These are phyloP conservation scores for Artemisia tridentata DNA, from an alignment of 129 eudicot species.

Conservation along the genomic window DNA sequence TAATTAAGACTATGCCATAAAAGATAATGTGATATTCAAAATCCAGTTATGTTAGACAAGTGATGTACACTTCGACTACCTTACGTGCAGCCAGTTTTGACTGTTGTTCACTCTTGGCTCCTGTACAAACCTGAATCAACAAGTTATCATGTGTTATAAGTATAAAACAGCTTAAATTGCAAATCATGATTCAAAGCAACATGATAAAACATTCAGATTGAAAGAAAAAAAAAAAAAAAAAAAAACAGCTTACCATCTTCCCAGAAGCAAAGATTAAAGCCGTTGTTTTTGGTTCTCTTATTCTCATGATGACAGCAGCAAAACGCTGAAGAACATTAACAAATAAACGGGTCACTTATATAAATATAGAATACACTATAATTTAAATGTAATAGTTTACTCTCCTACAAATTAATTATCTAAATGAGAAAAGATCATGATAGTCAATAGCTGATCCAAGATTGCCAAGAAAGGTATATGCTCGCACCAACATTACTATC, in stretches of 20 bases:
- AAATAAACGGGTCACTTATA: not conserved
- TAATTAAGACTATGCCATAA: not conserved
- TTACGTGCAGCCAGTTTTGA: conserved; percentile 82
- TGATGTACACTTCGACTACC: conserved; percentile 36
- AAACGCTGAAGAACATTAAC: conserved; percentile 61
- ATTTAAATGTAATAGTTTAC: not conserved
- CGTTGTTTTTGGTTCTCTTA: conserved; percentile 86
- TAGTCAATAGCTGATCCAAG: not conserved
- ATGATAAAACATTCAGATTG: not conserved
- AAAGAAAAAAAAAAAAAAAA: too few relatives aligned
- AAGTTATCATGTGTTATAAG: not conserved
- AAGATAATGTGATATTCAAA: not conserved
- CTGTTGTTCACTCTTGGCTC: conserved; percentile 91
- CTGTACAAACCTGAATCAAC: conserved; percentile 70
- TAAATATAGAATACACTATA: not conserved
- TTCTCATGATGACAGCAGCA: conserved; percentile 94
- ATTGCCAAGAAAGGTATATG: not conserved
- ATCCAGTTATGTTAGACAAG: not conserved
- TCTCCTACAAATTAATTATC: not conserved
- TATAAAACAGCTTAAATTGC: not conserved
- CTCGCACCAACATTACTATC: not conserved
- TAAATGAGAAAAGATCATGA: not conserved
- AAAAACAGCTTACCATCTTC: conserved; percentile 69
- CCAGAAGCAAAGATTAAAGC: conserved; percentile 91
- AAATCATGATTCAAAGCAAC: conserved; percentile 5